phyloP scores from a whole-genome alignment of 768 basidiomycete genomes.

The Suillus paluster region DNA sequence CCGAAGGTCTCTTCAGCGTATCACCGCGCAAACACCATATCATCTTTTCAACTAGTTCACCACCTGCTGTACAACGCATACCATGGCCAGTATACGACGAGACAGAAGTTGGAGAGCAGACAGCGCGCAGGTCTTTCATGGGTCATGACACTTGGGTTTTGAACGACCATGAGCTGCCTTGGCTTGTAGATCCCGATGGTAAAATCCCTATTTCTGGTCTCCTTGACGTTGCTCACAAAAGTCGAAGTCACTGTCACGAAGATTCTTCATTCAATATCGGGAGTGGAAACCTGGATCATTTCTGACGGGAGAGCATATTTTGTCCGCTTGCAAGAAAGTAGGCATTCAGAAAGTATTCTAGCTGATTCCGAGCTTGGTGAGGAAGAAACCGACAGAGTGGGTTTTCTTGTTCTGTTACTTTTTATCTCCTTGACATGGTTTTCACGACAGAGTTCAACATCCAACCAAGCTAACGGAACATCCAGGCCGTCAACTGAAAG shows the following conservation, averaged over 20 bases:
- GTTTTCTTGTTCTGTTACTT: slow-evolving; percentile 16
- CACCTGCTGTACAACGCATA: slow-evolving; percentile 80
- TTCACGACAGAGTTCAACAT: slow-evolving; percentile 13
- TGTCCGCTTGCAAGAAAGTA: slow-evolving; percentile 60
- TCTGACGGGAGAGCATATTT: slow-evolving; percentile 86
- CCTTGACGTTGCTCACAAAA: not conserved
- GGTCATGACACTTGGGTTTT: slow-evolving; percentile 74
- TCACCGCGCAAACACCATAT: slow-evolving; percentile 75
- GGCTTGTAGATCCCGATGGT: slow-evolving; percentile 81
- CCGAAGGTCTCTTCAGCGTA: slow-evolving; percentile 49
- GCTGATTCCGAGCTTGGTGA: slow-evolving; percentile 41
- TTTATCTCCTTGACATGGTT: not conserved
- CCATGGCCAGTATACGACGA: slow-evolving; percentile 73
- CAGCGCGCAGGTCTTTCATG: slow-evolving; percentile 39
- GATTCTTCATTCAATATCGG: slow-evolving; percentile 61
- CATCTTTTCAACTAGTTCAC: slow-evolving; percentile 73
- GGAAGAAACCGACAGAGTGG: slow-evolving; percentile 53
- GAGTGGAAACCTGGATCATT: slow-evolving; percentile 82
- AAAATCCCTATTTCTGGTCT: slow-evolving; percentile 21
- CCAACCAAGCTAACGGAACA: slow-evolving; percentile 16
- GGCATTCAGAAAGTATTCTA: slow-evolving; percentile 8
- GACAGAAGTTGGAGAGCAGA: slow-evolving; percentile 39
- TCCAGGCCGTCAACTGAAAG: slow-evolving; percentile 10
- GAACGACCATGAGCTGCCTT: slow-evolving; percentile 67
- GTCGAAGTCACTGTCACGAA: slow-evolving; percentile 63